Conservation (phyloP, 2,329 filamentous ascomycete species). For the Trichoderma simmonsii region DNA sequence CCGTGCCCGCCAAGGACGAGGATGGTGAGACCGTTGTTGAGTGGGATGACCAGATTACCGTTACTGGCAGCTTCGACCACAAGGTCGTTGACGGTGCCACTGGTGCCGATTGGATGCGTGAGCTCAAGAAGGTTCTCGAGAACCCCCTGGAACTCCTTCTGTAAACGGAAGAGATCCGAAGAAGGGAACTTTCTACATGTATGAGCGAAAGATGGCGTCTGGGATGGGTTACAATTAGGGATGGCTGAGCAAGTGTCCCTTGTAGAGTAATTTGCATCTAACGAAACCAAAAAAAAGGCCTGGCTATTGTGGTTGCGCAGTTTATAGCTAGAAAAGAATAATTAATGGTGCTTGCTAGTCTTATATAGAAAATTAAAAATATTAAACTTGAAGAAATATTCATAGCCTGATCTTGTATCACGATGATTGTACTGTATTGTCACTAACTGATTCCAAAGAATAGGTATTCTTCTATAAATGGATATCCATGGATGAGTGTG, state of each 20-base stretch:
- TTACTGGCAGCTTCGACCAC: slow-evolving; percentile 97
- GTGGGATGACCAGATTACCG: slow-evolving; percentile 96
- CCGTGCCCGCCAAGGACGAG: slow-evolving; percentile 79
- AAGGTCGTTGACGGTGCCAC: slow-evolving; percentile 97
- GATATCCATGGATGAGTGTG: background rate
- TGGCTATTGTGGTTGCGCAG: background rate
- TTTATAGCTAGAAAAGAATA: background rate
- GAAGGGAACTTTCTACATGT: background rate
- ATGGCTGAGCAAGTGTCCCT: background rate
- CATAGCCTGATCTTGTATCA: background rate
- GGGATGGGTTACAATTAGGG: slow-evolving; percentile 21
- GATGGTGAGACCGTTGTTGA: slow-evolving; percentile 72
- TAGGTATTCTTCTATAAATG: background rate
- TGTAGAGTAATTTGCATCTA: background rate
- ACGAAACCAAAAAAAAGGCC: background rate
- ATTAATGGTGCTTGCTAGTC: slow-evolving; percentile 2
- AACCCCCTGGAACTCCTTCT: slow-evolving; percentile 94
- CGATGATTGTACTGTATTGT: background rate
- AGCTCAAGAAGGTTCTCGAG: slow-evolving; percentile 96
- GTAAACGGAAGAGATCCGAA: slow-evolving; percentile 45
- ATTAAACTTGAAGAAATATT: background rate
- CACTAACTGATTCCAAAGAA: background rate
- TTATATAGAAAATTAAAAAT: background rate
- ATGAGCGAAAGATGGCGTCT: slow-evolving; percentile 8
- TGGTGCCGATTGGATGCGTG: slow-evolving; percentile 92